A percentile compares a stretch with the other conserved stretches of the same genome.
Conservation (phyloP, 768 basidiomycete species). For the Termitomyces sp. region DNA sequence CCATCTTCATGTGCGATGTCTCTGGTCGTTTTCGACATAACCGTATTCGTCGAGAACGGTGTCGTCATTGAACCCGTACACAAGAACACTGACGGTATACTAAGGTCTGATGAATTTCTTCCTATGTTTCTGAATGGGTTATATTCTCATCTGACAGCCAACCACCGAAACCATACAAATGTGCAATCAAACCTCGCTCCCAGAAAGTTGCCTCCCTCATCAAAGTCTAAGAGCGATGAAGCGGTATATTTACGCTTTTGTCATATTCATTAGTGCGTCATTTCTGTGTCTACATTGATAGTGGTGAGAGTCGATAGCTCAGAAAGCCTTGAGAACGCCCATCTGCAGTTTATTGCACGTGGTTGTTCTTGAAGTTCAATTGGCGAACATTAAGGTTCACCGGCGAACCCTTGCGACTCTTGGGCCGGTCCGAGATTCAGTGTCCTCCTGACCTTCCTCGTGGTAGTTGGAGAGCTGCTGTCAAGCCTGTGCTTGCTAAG, state of each 20-base stretch:
- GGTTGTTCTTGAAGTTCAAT: background rate
- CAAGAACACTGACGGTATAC: background rate
- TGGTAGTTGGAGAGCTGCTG: background rate
- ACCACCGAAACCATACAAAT: too few relatives aligned
- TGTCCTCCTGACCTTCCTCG: conserved; percentile 4
- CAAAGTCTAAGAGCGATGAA: background rate
- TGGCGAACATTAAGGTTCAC: too few relatives aligned
- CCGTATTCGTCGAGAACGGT: background rate
- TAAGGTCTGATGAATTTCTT: too few relatives aligned
- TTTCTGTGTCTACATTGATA: background rate
- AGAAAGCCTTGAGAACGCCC: background rate
- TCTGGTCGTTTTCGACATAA: background rate
- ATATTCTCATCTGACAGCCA: too few relatives aligned
- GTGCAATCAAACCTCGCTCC: background rate
- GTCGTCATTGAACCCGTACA: background rate
- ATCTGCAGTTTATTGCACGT: background rate
- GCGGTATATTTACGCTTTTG: background rate
- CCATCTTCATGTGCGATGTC: background rate
- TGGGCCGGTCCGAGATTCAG: background rate
- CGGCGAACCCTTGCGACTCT: background rate
- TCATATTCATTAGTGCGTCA: background rate
- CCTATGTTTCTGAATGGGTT: too few relatives aligned
- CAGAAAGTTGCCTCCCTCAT: background rate
- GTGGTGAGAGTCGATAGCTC: background rate
- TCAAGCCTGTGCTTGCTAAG: background rate